Percentiles rank a stretch among this genome's conserved stretches.
Evolutionary conservation across 768 basidiomycete species (phyloP).

Genomic region (Termitomyces sp.): DNA sequence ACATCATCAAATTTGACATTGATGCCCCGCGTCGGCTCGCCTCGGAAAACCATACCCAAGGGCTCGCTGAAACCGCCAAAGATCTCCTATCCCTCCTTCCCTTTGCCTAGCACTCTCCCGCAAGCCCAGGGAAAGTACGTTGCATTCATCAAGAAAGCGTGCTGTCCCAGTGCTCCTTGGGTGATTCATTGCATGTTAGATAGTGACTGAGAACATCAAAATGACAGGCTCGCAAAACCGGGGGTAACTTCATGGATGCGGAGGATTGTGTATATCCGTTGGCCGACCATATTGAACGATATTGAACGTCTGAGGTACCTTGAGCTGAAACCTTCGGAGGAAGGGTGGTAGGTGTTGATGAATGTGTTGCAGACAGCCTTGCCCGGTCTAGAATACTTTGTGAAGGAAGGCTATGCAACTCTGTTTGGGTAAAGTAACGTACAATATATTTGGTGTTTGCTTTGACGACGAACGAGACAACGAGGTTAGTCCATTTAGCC

Average conservation of each 20-base stretch:
- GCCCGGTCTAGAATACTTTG: slow-evolving; percentile 69
- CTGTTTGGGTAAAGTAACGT: slow-evolving; percentile 69
- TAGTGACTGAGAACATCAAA: slow-evolving; percentile 61
- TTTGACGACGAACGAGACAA: slow-evolving; percentile 64
- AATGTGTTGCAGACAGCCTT: slow-evolving; percentile 57
- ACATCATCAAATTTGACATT: too few relatives aligned
- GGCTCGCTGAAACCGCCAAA: too few relatives aligned
- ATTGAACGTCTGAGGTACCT: slow-evolving; percentile 73
- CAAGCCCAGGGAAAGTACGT: slow-evolving; percentile 60
- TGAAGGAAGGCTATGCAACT: slow-evolving; percentile 58
- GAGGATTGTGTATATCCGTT: slow-evolving; percentile 55
- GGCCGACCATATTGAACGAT: slow-evolving; percentile 72
- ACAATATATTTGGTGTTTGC: slow-evolving; percentile 75
- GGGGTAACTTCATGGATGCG: slow-evolving; percentile 41
- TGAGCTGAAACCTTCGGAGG: slow-evolving; percentile 44
- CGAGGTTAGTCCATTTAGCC: slow-evolving; percentile 42
- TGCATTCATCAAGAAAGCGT: slow-evolving; percentile 46
- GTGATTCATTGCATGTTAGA: slow-evolving; percentile 69
- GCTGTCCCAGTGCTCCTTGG: slow-evolving; percentile 57
- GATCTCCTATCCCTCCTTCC: too few relatives aligned
- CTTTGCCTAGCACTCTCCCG: too few relatives aligned
- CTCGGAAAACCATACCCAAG: too few relatives aligned
- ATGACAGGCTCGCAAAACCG: slow-evolving; percentile 26
- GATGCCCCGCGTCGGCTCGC: too few relatives aligned
- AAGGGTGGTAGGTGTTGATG: slow-evolving; percentile 48